Percentiles rank a stretch among this genome's conserved stretches.
phyloP scores from a whole-genome alignment of 805 yeast genomes.

The Ogataea sp. region DNA sequence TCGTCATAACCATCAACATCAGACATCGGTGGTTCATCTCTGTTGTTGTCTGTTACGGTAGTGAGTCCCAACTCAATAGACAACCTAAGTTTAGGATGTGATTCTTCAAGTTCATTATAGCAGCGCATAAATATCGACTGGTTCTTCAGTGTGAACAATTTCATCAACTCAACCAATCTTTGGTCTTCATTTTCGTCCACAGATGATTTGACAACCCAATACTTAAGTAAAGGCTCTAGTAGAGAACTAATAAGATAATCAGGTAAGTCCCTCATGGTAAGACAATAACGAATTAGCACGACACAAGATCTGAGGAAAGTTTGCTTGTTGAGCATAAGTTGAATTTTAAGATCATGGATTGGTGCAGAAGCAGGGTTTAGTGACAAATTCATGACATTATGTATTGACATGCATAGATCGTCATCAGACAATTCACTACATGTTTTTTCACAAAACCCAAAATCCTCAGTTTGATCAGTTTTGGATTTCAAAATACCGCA shows the following conservation, averaged over 20 bases:
- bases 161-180: conserved; percentile 8
- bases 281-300: conserved; percentile 5
- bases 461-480: too few relatives aligned
- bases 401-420: conserved; percentile 17
- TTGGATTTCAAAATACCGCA: conserved; percentile 9
- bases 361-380: conserved; percentile 19
- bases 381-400: conserved; percentile 11
- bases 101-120: conserved; percentile 8
- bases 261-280: conserved; percentile 6
- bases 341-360: conserved; percentile 22
- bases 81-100: neutral
- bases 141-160: conserved; percentile 6
- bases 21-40: neutral
- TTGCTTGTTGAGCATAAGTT: conserved; percentile 19
- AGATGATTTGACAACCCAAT: conserved; percentile 11
- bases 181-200: conserved; percentile 5
- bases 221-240: conserved; percentile 15
- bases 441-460: conserved; percentile 1
- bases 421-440: conserved; percentile 11
- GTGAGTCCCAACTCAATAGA: neutral
- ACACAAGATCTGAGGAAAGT: conserved; percentile 15
- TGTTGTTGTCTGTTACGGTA: neutral
- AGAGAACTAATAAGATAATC: conserved; percentile 13
- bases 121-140: conserved; percentile 11
- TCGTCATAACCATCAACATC: neutral